phyloP scores from a whole-genome alignment of 495 filamentous ascomycete genomes.

The Hypomontagnella submonticulosa region DNA sequence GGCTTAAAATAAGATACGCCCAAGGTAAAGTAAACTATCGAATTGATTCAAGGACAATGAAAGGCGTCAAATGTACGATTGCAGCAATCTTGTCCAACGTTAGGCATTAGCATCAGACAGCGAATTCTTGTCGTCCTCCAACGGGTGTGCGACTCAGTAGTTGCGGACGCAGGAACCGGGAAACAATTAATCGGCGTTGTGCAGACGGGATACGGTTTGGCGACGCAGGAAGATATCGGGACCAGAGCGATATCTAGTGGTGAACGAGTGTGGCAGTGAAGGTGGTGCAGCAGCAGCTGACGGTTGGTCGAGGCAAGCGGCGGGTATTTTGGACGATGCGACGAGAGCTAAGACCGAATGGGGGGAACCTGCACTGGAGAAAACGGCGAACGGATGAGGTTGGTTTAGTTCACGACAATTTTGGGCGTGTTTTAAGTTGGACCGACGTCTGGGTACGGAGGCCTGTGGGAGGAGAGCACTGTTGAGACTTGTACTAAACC shows the following conservation, averaged over 20 bases:
- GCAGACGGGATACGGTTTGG: slow-evolving; percentile 18
- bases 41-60: slow-evolving; percentile 38
- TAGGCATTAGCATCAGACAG: slow-evolving; percentile 47
- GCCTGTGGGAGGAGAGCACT: not conserved
- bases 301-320: slow-evolving; percentile 29
- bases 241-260: slow-evolving; percentile 27
- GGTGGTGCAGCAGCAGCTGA: slow-evolving; percentile 25
- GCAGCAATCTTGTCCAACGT: slow-evolving; percentile 46
- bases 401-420: slow-evolving; percentile 21
- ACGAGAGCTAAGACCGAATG: slow-evolving; percentile 32
- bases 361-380: slow-evolving; percentile 8
- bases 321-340: slow-evolving; percentile 41
- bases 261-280: slow-evolving; percentile 43
- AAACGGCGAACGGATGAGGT: slow-evolving; percentile 10
- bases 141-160: slow-evolving; percentile 41
- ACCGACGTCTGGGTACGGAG: slow-evolving; percentile 2
- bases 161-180: slow-evolving; percentile 39
- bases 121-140: slow-evolving; percentile 29
- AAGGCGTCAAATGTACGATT: slow-evolving; percentile 32
- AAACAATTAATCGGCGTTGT: slow-evolving; percentile 25
- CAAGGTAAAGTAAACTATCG: slow-evolving; percentile 11
- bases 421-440: slow-evolving; percentile 1
- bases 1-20: slow-evolving; percentile 22
- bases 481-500: slow-evolving; percentile 10
- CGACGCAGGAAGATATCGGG: slow-evolving; percentile 31